A percentile compares a stretch with the other conserved stretches of the same genome.
Evolutionary conservation across 148 eudicot genomes (phyloP).

Genomic region (Rheum nobile): DNA sequence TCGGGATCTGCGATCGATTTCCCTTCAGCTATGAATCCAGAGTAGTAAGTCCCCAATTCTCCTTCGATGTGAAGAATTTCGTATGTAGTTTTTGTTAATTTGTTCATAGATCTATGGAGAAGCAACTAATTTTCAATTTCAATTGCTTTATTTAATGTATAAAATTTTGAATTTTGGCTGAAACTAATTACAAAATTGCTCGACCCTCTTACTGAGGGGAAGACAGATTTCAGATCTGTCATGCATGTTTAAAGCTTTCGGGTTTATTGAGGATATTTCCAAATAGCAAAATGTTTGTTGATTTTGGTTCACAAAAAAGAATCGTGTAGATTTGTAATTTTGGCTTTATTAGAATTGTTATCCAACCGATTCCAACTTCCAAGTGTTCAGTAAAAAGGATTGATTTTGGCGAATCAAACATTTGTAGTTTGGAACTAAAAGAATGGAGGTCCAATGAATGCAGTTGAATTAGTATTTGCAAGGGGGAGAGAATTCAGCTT

Average conservation of each 20-base stretch:
- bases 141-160: background rate
- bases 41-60: constrained; percentile 1
- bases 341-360: background rate
- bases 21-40: constrained; percentile 5
- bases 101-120: background rate
- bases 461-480: background rate
- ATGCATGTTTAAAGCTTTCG: background rate
- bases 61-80: background rate
- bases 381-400: background rate
- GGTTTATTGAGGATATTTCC: background rate
- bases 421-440: background rate
- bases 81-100: background rate
- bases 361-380: background rate
- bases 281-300: background rate
- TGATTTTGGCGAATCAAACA: background rate
- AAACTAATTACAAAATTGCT: background rate
- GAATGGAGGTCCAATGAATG: background rate
- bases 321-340: background rate
- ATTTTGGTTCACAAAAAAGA: background rate
- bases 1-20: background rate
- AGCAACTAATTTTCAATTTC: background rate
- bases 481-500: background rate
- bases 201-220: background rate
- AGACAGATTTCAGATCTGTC: background rate
- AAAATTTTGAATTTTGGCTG: background rate